Evolutionary conservation across 2,329 filamentous ascomycete species (phyloP).

Genomic region (Fusarium tupiense): DNA sequence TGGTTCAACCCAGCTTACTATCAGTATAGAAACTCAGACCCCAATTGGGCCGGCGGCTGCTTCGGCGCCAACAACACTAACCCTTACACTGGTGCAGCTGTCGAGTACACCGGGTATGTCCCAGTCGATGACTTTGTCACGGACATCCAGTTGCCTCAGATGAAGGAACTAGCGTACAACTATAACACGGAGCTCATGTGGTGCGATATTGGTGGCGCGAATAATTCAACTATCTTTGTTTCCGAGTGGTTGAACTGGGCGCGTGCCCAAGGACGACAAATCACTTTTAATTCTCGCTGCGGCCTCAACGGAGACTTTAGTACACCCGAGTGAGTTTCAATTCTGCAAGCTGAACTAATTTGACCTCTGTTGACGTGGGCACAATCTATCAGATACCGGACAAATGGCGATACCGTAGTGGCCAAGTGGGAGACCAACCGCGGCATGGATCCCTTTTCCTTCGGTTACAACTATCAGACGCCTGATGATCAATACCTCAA

Average conservation of each 20-base stretch:
- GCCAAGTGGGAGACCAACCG: neutral
- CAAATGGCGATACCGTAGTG: neutral
- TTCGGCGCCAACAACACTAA: neutral
- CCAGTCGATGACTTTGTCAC: neutral
- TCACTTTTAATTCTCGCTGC: neutral
- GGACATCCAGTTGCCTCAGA: neutral
- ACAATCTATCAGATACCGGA: neutral
- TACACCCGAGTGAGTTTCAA: neutral
- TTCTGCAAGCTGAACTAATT: neutral
- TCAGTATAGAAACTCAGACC: neutral
- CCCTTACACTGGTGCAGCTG: neutral
- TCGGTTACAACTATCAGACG: neutral
- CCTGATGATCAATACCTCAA: neutral
- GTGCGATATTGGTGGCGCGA: neutral
- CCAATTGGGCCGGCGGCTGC: neutral
- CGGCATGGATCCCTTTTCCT: neutral
- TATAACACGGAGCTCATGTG: neutral
- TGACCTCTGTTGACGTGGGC: rapidly evolving
- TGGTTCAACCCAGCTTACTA: neutral
- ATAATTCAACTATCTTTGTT: neutral
- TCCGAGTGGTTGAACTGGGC: neutral
- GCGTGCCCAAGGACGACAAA: neutral
- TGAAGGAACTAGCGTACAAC: neutral
- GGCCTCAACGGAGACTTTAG: neutral
- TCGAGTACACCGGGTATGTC: neutral